phyloP scores from a whole-genome alignment of 2,329 filamentous ascomycete genomes.

The Alternaria ventricosa region DNA sequence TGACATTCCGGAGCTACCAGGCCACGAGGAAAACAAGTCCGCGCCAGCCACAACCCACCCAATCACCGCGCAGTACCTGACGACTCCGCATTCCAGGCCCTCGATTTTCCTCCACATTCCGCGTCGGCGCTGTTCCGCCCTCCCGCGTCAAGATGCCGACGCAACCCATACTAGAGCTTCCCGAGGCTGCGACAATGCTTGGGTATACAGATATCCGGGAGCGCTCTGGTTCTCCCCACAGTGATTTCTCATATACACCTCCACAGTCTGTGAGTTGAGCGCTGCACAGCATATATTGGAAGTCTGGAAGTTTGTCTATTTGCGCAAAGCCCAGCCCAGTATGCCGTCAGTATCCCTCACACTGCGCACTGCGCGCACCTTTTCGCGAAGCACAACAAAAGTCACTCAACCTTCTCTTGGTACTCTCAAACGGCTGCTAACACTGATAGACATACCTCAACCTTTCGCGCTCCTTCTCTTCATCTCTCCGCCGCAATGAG shows the following conservation, averaged over 20 bases:
- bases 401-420: slow-evolving; percentile 18
- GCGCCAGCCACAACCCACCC: slow-evolving; percentile 7
- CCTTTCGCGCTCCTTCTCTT: slow-evolving; percentile 46
- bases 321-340: neutral
- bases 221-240: neutral
- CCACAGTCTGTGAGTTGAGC: neutral
- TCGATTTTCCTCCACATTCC: slow-evolving; percentile 23
- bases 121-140: slow-evolving; percentile 15
- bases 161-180: slow-evolving; percentile 19
- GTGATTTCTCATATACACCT: neutral
- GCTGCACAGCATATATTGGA: neutral
- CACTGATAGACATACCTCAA: slow-evolving; percentile 47
- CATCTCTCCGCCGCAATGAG: slow-evolving; percentile 48
- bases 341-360: slow-evolving; percentile 48
- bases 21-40: slow-evolving; percentile 15
- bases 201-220: neutral
- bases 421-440: too few relatives aligned
- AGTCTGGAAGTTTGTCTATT: neutral
- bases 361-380: slow-evolving; percentile 42
- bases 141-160: slow-evolving; percentile 14
- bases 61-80: slow-evolving; percentile 7
- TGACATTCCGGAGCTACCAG: neutral
- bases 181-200: slow-evolving; percentile 13
- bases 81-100: slow-evolving; percentile 12
- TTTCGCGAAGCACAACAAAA: slow-evolving; percentile 45